Evolutionary conservation across 345 rosid genomes (phyloP).

Genomic region (Euphorbia pulcherrima): DNA sequence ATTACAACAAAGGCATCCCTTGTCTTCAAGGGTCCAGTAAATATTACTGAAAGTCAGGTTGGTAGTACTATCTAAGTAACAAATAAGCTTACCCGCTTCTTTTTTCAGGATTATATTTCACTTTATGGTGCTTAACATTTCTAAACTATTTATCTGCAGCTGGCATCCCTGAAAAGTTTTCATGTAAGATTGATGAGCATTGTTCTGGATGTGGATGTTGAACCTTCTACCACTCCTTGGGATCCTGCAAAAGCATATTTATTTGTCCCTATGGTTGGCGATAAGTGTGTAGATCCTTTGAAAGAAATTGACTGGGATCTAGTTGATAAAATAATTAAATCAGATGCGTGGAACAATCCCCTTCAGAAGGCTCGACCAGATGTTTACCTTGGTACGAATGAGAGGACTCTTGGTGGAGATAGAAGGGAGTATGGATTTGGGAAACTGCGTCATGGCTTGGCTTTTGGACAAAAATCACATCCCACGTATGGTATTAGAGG

Average conservation of each 20-base stretch:
- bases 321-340: constrained; percentile 52
- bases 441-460: constrained; percentile 87
- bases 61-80: constrained; percentile 13
- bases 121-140: neutral
- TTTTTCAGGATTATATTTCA: neutral
- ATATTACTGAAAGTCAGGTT: constrained; percentile 81
- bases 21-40: constrained; percentile 66
- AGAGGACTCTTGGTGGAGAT: constrained; percentile 97
- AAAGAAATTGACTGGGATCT: constrained; percentile 83
- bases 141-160: constrained; percentile 46
- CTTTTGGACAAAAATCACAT: constrained; percentile 79
- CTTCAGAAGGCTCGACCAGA: constrained; percentile 98
- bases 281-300: constrained; percentile 55
- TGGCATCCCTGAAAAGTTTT: constrained; percentile 83
- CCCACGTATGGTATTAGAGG: constrained; percentile 99
- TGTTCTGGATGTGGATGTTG: constrained; percentile 97
- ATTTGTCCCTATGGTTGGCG: constrained; percentile 87
- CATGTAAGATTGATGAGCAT: constrained; percentile 98
- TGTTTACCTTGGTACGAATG: constrained; percentile 95
- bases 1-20: constrained; percentile 95
- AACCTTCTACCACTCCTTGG: constrained; percentile 99
- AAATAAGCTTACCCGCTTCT: neutral
- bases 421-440: constrained; percentile 97
- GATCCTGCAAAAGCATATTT: constrained; percentile 97
- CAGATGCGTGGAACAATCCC: constrained; percentile 85